These are phyloP conservation scores for Gossypium longicalyx DNA, from an alignment of 345 rosid genomes.

Conservation along the genomic window DNA sequence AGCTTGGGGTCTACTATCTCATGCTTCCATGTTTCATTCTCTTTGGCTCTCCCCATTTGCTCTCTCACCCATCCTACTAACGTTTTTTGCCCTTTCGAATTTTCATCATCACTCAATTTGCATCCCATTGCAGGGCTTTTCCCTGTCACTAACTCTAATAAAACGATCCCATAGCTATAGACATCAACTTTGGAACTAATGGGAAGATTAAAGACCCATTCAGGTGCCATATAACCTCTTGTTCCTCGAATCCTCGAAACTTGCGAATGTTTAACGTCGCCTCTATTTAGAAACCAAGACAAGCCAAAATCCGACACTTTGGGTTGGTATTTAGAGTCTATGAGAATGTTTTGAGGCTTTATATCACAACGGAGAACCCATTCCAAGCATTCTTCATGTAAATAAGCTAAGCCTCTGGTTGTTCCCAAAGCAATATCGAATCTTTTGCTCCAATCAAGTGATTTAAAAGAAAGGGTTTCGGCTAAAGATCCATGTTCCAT, in stretches of 20 bases:
- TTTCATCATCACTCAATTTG: not conserved
- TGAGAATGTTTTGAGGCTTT: constrained; percentile 31
- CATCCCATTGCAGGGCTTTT: not conserved
- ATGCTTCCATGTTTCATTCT: constrained; percentile 12
- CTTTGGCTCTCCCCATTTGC: not conserved
- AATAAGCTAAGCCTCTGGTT: constrained; percentile 33
- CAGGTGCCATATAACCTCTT: constrained; percentile 30
- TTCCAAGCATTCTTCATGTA: constrained; percentile 38
- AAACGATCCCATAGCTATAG: constrained; percentile 37
- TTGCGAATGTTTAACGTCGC: not conserved
- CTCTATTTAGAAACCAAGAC: constrained; percentile 17
- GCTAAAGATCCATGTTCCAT: constrained; percentile 22
- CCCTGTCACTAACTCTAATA: constrained; percentile 32
- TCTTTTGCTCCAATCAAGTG: constrained; percentile 24
- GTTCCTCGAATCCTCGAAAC: constrained; percentile 30
- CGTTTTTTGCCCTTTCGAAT: not conserved
- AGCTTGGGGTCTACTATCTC: constrained; percentile 20
- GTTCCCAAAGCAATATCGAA: constrained; percentile 23
- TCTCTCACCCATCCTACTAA: constrained; percentile 16
- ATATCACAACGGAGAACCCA: constrained; percentile 33
- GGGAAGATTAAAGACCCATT: constrained; percentile 25
- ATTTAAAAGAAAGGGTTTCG: constrained; percentile 1
- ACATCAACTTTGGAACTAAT: constrained; percentile 43
- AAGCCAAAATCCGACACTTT: constrained; percentile 29
- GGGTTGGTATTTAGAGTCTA: constrained; percentile 15